Evolutionary conservation across 306 rosid genomes (phyloP), one percentile per base, ranked within the genome.

Genomic region (Rosa rugosa): DNA sequence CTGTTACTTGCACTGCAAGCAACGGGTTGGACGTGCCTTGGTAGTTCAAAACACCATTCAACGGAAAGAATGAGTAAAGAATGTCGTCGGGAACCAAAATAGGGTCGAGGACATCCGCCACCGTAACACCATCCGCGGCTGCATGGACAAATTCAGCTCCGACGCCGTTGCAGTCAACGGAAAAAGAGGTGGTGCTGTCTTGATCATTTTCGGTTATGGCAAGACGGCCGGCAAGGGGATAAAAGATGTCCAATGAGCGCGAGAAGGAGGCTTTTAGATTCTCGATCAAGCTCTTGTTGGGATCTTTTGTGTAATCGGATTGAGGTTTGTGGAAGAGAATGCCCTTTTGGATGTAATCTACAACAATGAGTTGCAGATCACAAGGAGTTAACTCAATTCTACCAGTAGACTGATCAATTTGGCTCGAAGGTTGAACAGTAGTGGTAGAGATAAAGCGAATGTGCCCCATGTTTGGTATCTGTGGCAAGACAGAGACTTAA

Each of bases 1-100:
- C 85, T 0, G 88, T 89, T 3, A 87, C 85, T 51, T 86, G 85
- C 45, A 41, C 68, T n/a, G 38, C 66, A 18, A 64, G 71, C 72
- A 75, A 75, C 2, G 71, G 79, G 27, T 27, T 42, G 0, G 20
- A 45, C 27, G 44, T 20, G 20, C 79, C 71, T 46, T 75, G 27
- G 41, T 45, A 62, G 71, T 75, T 62, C 27, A 2, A 17, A 25
- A 18, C 79, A 0, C 42, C 69, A 27, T 59, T 75, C 57, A 75
- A 0, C 2, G 36, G 72, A 9, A 47, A 36, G 36, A 6, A 8
- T 16, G 22, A 4, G 59, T 62, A 4, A 83, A 80, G 44, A 34
- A 84, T 62, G 36, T 60, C 18, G 11, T 62, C 31, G 2, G 91
- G 83, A 27, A 81, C 72, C 22, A 54, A 65, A 5, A 40, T 54